Evolutionary conservation across 2,329 filamentous ascomycete genomes (phyloP).

Genomic region (Apiospora rasikravindrae): DNA sequence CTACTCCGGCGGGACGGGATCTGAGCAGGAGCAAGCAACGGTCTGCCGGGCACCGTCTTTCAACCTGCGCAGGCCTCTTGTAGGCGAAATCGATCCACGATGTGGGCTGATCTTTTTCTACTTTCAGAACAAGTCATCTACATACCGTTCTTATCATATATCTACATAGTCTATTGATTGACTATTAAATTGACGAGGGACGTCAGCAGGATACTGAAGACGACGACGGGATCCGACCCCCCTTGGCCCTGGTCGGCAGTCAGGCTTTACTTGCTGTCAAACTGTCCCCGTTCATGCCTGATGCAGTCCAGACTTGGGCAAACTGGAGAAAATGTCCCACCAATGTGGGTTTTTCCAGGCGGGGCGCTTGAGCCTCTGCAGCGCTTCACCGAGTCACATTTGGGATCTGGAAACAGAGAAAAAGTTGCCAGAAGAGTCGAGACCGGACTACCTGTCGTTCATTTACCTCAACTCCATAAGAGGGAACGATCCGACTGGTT

Average conservation of each 20-base stretch:
- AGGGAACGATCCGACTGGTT: not conserved
- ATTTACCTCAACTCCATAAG: not conserved
- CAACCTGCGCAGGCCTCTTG: not conserved
- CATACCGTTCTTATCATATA: not conserved
- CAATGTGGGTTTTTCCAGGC: not conserved
- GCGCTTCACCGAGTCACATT: constrained; percentile 14
- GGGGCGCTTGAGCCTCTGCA: constrained; percentile 7
- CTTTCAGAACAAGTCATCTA: not conserved
- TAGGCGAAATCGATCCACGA: not conserved
- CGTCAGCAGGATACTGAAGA: not conserved
- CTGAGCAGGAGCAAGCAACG: not conserved
- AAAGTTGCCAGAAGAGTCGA: not conserved
- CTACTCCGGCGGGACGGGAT: not conserved
- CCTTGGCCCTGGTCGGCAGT: not conserved
- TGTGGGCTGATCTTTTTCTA: not conserved
- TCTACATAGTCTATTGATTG: not conserved
- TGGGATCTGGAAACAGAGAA: not conserved
- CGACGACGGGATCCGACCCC: not conserved
- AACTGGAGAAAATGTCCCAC: constrained; percentile 15
- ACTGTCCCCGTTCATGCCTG: constrained; percentile 11
- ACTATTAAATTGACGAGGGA: not conserved
- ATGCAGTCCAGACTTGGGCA: constrained; percentile 9
- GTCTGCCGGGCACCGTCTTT: not conserved
- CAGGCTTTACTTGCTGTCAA: constrained; percentile 12
- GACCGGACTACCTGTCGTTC: not conserved